Conservation (phyloP, 1,284 basidiomycete species). For the Ceratobasidium sp. region DNA sequence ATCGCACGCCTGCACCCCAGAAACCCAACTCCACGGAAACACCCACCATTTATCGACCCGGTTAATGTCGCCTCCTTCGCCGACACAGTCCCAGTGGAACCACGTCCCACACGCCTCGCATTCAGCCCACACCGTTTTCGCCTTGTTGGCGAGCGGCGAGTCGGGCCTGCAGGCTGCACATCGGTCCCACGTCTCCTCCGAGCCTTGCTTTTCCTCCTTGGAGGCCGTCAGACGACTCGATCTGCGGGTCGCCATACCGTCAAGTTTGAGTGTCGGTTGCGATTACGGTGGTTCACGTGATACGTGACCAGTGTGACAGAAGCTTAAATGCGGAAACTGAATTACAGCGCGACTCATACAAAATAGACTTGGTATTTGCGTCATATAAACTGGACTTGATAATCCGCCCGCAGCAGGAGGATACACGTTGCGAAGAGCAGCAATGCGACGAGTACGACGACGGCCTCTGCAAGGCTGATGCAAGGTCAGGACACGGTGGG, state of each 20-base stretch:
- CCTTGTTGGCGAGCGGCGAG: neutral
- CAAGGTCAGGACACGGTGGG: neutral
- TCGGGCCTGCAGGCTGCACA: slow-evolving; percentile 32
- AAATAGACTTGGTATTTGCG: neutral
- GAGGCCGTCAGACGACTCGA: slow-evolving; percentile 14
- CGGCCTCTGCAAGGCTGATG: slow-evolving; percentile 10
- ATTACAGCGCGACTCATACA: neutral
- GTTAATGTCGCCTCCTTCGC: slow-evolving; percentile 67
- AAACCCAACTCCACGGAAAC: neutral
- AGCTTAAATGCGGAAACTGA: neutral
- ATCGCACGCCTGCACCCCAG: neutral
- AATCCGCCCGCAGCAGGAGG: slow-evolving; percentile 6
- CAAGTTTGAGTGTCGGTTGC: neutral
- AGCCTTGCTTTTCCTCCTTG: slow-evolving; percentile 9
- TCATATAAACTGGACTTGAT: slow-evolving; percentile 5
- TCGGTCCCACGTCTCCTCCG: slow-evolving; percentile 23
- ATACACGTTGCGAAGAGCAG: slow-evolving; percentile 23
- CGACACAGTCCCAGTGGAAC: slow-evolving; percentile 84
- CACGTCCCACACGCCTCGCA: slow-evolving; percentile 79
- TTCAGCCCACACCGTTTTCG: slow-evolving; percentile 71
- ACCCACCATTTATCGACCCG: slow-evolving; percentile 64
- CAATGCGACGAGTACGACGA: slow-evolving; percentile 15
- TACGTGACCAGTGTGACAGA: slow-evolving; percentile 1
- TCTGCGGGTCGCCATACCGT: slow-evolving; percentile 25
- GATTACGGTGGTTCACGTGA: too few species aligned